Conservation (phyloP, 2,329 filamentous ascomycete species). For the Tolypocladium endophyticum region DNA sequence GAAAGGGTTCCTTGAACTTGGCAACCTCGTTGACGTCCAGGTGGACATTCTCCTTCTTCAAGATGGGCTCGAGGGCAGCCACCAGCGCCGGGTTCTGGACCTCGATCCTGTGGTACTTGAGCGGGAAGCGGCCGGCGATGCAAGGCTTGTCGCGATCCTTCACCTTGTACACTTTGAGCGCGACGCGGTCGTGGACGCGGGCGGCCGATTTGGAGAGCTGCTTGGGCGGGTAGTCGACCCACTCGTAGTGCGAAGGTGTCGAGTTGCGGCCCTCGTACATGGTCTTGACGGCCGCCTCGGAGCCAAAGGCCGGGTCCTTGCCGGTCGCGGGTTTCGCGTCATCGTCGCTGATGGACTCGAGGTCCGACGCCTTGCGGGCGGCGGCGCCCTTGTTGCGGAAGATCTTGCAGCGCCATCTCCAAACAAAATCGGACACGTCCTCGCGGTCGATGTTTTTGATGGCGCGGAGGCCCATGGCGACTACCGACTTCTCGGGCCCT, state of each 20-base stretch:
- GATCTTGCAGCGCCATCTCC: slow-evolving; percentile 22
- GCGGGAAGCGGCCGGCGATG: slow-evolving; percentile 23
- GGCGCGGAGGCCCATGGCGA: slow-evolving; percentile 6
- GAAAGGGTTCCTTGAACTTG: slow-evolving; percentile 28
- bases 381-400: slow-evolving; percentile 10
- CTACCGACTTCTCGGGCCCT: neutral
- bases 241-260: slow-evolving; percentile 15
- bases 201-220: slow-evolving; percentile 27
- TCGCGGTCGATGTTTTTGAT: slow-evolving; percentile 7
- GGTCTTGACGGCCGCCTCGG: slow-evolving; percentile 23
- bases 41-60: slow-evolving; percentile 28
- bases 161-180: slow-evolving; percentile 36
- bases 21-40: slow-evolving; percentile 25
- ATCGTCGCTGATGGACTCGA: neutral
- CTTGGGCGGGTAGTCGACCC: slow-evolving; percentile 30
- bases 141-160: slow-evolving; percentile 29
- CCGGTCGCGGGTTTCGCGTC: neutral
- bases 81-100: slow-evolving; percentile 32
- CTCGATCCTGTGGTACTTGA: slow-evolving; percentile 29
- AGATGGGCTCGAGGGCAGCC: slow-evolving; percentile 28
- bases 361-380: slow-evolving; percentile 5
- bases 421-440: slow-evolving; percentile 15
- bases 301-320: slow-evolving; percentile 17
- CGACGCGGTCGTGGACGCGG: slow-evolving; percentile 25
- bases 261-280: slow-evolving; percentile 26